phyloP scores from a whole-genome alignment of 768 basidiomycete genomes.

The Serendipita sp. region DNA sequence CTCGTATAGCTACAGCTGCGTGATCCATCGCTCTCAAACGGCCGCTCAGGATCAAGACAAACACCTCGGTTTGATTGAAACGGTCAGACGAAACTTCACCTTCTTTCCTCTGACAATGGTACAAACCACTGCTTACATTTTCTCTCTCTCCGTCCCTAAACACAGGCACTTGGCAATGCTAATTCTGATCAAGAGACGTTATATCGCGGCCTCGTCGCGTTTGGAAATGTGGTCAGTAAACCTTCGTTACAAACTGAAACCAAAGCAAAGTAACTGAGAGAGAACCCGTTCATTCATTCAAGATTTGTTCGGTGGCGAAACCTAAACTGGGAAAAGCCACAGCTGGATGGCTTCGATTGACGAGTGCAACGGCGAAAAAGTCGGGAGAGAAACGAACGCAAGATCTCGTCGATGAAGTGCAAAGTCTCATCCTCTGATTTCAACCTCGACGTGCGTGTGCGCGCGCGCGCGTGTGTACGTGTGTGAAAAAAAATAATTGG shows the following conservation, averaged over 20 bases:
- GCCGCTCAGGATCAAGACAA: conserved; percentile 11
- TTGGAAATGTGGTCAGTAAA: conserved; percentile 21
- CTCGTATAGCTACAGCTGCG: conserved; percentile 10
- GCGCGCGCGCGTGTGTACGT: background rate
- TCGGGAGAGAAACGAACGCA: conserved; percentile 8
- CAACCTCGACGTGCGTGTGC: background rate
- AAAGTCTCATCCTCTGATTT: background rate
- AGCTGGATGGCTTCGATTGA: background rate
- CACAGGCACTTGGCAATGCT: background rate
- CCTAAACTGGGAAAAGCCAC: background rate
- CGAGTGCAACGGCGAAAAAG: conserved; percentile 6
- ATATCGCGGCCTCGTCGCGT: conserved; percentile 19
- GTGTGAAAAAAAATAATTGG: too few species aligned
- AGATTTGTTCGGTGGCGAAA: background rate
- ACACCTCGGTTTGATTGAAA: conserved; percentile 13
- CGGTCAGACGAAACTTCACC: background rate
- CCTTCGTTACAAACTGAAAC: too few species aligned
- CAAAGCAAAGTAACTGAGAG: background rate
- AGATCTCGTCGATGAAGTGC: background rate
- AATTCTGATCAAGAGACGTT: conserved; percentile 16
- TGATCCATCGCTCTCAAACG: conserved; percentile 10
- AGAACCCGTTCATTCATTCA: background rate
- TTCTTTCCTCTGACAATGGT: background rate
- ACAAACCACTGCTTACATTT: background rate
- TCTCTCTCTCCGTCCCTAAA: background rate